Conservation (phyloP, 805 yeast species). For the Nematodospora valgi region DNA sequence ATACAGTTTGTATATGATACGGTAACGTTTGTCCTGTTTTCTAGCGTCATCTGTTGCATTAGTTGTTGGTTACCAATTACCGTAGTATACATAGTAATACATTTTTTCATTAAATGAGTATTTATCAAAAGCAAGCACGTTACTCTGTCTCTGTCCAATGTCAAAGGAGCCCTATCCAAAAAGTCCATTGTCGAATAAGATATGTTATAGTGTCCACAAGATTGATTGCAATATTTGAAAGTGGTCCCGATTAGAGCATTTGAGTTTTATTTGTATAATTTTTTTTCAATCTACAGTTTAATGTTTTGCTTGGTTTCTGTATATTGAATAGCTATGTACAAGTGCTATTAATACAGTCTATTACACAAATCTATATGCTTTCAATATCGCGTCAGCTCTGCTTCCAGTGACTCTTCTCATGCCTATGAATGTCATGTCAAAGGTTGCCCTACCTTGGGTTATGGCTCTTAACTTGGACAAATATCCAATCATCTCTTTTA, state of each 20-base stretch:
- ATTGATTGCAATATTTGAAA: too few relatives aligned
- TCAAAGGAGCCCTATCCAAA: conserved; percentile 9
- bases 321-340: not conserved
- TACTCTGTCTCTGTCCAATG: conserved; percentile 36
- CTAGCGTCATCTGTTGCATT: conserved; percentile 29
- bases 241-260: too few relatives aligned
- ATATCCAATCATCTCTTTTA: conserved; percentile 89
- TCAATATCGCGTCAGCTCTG: conserved; percentile 21
- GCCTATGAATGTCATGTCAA: conserved; percentile 72
- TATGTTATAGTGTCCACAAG: not conserved
- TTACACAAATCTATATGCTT: conserved; percentile 3
- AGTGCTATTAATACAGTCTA: not conserved
- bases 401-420: conserved; percentile 66
- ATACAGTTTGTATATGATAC: conserved; percentile 40
- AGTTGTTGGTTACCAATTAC: conserved; percentile 34
- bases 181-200: conserved; percentile 5
- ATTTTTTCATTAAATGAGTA: conserved; percentile 40
- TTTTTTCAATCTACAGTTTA: not conserved
- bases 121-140: conserved; percentile 40
- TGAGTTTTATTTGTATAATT: conserved; percentile 1
- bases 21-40: conserved; percentile 25
- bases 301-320: not conserved
- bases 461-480: conserved; percentile 70
- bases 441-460: conserved; percentile 86
- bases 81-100: conserved; percentile 32